Evolutionary conservation across 2,329 filamentous ascomycete genomes (phyloP), one percentile per base, ranked within the genome.

Genomic region (Beauveria scarabaeidicola): DNA sequence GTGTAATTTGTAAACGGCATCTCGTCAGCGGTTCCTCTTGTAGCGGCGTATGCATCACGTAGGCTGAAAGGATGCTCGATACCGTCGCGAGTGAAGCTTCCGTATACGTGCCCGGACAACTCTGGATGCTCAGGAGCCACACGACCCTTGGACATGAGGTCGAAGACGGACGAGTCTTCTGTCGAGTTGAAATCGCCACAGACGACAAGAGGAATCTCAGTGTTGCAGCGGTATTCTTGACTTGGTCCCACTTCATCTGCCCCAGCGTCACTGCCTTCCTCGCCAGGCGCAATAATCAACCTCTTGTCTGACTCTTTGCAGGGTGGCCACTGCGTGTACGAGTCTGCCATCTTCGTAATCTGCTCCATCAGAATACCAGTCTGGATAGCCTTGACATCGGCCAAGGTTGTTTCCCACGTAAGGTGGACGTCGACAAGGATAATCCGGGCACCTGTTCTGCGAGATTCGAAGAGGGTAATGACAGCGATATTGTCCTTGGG

Each of bases 181-280:
- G 87, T 88, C 4, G 93, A 97, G 75, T 99, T 99, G 80, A 97
- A 96, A 73, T 99, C 94, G 67, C 93, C 93, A 67, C 93, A 97
- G 56, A 99, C 84, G 61, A 99, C 76, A 41, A 97, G 78, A 1
- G 94, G 94, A 52, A 99, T 95, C 66, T 96, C 89, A 1, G 90
- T 89, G 65, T 89, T 90, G 68, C 83, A 89, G 29, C 87, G 78
- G 73, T 99, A 99, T 69, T 95, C 89, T 73, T 91, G 85, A 25
- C 91, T 96, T 1, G 91, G 91, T 1, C 82, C 88, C 32, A 36
- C 32, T 36, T 36, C 32, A 36, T 36, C 32, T 36, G 32, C 11
- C 32, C 11, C 32, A 36, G 32, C 5, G 11, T 77, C 73, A 19
- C 80, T 78, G 6, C 77, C 75, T 11, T 77, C 76, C 5, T 70